A percentile compares a stretch with the other conserved stretches of the same genome.
Conservation (phyloP, 2,329 filamentous ascomycete species). For the Aphanoascus verrucosus region DNA sequence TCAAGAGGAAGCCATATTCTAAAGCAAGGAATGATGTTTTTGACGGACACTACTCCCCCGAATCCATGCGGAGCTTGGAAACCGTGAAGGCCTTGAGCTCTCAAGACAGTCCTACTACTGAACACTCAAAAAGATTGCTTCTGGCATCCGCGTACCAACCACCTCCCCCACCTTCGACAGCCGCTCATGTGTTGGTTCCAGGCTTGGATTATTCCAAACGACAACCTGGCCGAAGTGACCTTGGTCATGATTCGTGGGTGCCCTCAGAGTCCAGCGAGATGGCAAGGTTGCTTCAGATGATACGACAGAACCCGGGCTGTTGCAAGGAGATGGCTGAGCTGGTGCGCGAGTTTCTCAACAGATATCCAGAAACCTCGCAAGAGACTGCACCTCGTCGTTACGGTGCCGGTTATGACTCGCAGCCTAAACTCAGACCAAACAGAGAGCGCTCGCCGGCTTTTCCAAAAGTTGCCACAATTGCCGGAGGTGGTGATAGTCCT, state of each 20-base stretch:
- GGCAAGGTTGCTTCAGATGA: slow-evolving; percentile 11
- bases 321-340: slow-evolving; percentile 13
- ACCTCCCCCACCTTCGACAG: neutral
- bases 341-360: slow-evolving; percentile 11
- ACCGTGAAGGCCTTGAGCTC: neutral
- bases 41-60: neutral
- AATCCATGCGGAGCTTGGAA: neutral
- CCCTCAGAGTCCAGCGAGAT: slow-evolving; percentile 1
- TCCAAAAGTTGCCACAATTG: slow-evolving; percentile 13
- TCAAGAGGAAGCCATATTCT: slow-evolving; percentile 12
- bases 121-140: neutral
- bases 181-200: neutral
- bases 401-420: neutral
- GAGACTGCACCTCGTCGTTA: neutral
- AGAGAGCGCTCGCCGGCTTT: neutral
- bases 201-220: neutral
- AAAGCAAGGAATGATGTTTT: slow-evolving; percentile 15
- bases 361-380: neutral
- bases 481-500: slow-evolving; percentile 17
- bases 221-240: neutral
- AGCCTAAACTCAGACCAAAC: neutral
- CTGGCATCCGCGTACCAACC: neutral
- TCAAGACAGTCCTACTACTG: neutral
- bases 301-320: slow-evolving; percentile 11
- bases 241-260: neutral